Percentiles rank a stretch among this genome's conserved stretches.
Conservation (phyloP, 169 alveolate genomes). For the Eimeria acervulina region DNA sequence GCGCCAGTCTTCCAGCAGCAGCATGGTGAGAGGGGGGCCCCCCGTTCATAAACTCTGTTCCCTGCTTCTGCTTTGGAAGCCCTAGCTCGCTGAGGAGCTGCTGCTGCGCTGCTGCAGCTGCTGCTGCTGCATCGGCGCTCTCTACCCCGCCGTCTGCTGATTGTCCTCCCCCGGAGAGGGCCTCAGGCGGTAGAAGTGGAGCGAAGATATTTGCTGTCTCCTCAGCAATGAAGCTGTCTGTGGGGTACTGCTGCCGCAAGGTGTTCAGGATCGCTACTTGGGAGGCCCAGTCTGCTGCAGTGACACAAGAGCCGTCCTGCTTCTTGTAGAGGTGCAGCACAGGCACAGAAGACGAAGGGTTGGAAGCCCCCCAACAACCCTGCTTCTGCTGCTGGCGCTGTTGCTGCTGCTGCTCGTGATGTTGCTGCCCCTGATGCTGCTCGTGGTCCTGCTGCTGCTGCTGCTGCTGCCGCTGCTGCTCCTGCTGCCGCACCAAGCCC, state of each 20-base stretch:
- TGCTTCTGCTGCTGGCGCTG: background rate
- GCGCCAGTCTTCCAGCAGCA: background rate
- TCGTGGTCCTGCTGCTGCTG: conserved; percentile 4
- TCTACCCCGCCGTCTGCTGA: background rate
- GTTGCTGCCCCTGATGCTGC: conserved; percentile 13
- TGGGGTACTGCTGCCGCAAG: background rate
- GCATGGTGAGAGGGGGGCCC: background rate
- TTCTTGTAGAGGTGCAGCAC: conserved; percentile 32
- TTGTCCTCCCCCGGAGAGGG: background rate
- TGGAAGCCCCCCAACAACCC: background rate
- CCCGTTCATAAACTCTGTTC: background rate
- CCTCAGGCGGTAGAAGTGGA: background rate
- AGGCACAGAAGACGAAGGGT: background rate
- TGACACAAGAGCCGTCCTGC: conserved; percentile 49
- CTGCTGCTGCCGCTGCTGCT: conserved; percentile 46
- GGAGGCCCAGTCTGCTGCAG: conserved; percentile 49
- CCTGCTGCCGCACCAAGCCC: conserved; percentile 26
- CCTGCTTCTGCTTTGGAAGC: background rate
- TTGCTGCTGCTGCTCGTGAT: background rate
- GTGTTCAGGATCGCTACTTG: background rate
- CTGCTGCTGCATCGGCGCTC: background rate
- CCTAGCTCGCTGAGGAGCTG: conserved; percentile 35
- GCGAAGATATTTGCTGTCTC: conserved; percentile 20
- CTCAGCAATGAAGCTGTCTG: conserved; percentile 35
- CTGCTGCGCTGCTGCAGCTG: conserved; percentile 10